These are phyloP conservation scores for Casuarina equisetifolia DNA, from an alignment of 306 rosid genomes.

Conservation along the genomic window DNA sequence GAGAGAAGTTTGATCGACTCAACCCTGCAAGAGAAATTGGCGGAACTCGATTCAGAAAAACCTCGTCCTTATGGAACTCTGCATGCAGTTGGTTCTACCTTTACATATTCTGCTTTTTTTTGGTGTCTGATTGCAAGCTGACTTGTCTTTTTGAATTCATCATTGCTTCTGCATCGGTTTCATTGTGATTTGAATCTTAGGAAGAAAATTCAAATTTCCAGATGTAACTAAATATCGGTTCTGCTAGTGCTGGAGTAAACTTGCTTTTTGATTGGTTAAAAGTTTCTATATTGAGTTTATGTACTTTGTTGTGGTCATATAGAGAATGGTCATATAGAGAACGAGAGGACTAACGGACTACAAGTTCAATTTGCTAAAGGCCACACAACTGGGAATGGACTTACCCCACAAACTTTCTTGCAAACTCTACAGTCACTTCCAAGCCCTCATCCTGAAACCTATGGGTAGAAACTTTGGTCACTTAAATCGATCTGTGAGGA, in stretches of 20 bases:
- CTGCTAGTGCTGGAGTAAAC: not conserved
- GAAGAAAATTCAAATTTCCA: not conserved
- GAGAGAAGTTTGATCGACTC: slow-evolving; percentile 41
- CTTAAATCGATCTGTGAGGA: not conserved
- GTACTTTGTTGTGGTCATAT: not conserved
- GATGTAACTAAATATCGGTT: not conserved
- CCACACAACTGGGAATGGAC: not conserved
- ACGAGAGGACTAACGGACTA: not conserved
- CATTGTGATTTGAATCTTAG: not conserved
- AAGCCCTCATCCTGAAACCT: slow-evolving; percentile 4
- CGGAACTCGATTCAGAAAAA: slow-evolving; percentile 38
- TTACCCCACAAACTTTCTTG: not conserved
- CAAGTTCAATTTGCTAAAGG: not conserved
- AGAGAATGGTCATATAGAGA: not conserved
- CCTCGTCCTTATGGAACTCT: slow-evolving; percentile 49
- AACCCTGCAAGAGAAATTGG: slow-evolving; percentile 37
- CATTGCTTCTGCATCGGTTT: not conserved
- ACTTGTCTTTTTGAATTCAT: not conserved
- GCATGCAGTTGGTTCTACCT: slow-evolving; percentile 43
- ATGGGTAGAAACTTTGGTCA: not conserved
- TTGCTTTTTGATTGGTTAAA: not conserved
- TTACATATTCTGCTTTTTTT: slow-evolving; percentile 13
- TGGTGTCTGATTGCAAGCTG: not conserved
- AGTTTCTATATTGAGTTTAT: not conserved
- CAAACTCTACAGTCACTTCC: not conserved